phyloP scores from a whole-genome alignment of 371 early-diverging fungal species.

The Actinomortierella wolfii region DNA sequence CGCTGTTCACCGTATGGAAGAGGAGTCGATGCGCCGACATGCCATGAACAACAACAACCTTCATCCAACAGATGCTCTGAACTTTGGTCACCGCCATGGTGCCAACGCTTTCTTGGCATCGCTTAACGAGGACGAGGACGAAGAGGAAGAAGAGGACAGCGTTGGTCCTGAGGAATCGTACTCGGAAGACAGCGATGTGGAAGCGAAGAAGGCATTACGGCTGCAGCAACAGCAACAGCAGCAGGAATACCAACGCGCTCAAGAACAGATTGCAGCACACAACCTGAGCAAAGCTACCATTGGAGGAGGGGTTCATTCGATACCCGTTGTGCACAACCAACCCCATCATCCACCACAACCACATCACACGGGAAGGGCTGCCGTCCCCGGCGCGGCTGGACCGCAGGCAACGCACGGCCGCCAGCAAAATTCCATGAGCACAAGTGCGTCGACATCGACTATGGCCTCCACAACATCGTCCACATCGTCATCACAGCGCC shows the following conservation, averaged over 20 bases:
- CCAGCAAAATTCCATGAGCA: constrained; percentile 15
- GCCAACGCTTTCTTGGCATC: constrained; percentile 28
- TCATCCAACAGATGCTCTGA: constrained; percentile 35
- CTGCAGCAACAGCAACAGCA: constrained; percentile 35
- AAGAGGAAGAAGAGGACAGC: constrained; percentile 8
- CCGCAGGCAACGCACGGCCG: constrained; percentile 1
- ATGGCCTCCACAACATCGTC: constrained; percentile 20
- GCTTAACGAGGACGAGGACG: constrained; percentile 38
- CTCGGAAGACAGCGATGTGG: constrained; percentile 18
- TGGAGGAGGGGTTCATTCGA: constrained; percentile 32
- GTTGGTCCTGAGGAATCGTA: constrained; percentile 9
- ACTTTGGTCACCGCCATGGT: constrained; percentile 25
- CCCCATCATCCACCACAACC: background rate
- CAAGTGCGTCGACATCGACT: constrained; percentile 26
- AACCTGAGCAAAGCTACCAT: constrained; percentile 22
- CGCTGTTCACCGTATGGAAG: constrained; percentile 66
- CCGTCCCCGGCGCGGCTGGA: constrained; percentile 1
- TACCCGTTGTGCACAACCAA: constrained; percentile 15
- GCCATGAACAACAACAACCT: constrained; percentile 22
- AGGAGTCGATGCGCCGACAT: constrained; percentile 54
- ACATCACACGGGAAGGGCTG: background rate
- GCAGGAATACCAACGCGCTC: constrained; percentile 43
- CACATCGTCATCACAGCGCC: constrained; percentile 41
- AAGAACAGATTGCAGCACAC: constrained; percentile 30
- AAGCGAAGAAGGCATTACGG: constrained; percentile 6